These are phyloP conservation scores for Penicillium sp. DNA, from an alignment of 2,329 filamentous ascomycete species.

Conservation along the genomic window DNA sequence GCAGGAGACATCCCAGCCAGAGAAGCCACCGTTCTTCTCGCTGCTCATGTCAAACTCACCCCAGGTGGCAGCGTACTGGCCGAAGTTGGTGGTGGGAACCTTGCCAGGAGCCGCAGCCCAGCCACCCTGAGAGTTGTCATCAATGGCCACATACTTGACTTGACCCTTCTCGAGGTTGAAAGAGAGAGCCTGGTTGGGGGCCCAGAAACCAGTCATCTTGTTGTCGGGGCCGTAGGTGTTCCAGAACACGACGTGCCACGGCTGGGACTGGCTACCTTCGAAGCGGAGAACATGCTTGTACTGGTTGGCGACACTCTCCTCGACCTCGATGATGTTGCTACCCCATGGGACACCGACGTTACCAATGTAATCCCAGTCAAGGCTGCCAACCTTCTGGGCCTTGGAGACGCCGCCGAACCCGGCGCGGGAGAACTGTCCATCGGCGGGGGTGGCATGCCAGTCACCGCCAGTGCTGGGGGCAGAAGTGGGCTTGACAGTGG, in stretches of 20 bases:
- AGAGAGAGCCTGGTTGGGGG: conserved; percentile 29
- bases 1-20: conserved; percentile 38
- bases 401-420: conserved; percentile 30
- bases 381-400: conserved; percentile 12
- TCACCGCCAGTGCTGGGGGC: conserved; percentile 6
- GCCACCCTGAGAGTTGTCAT: conserved; percentile 33
- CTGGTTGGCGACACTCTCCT: conserved; percentile 24
- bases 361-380: conserved; percentile 26
- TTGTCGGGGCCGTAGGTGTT: conserved; percentile 34
- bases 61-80: conserved; percentile 36
- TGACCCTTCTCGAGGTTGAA: conserved; percentile 27
- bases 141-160: conserved; percentile 35
- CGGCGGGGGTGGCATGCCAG: conserved; percentile 20
- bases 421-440: conserved; percentile 17
- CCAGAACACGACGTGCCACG: conserved; percentile 37
- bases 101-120: conserved; percentile 29
- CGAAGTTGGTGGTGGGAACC: conserved; percentile 24
- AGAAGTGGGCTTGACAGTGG: conserved; percentile 6
- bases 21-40: conserved; percentile 27
- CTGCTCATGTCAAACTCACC: conserved; percentile 37
- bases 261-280: conserved; percentile 26
- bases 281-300: conserved; percentile 36
- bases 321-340: conserved; percentile 37
- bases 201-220: conserved; percentile 30
- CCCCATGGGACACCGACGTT: conserved; percentile 36